phyloP scores from a whole-genome alignment of 768 basidiomycete genomes.

The Calocera cornea region DNA sequence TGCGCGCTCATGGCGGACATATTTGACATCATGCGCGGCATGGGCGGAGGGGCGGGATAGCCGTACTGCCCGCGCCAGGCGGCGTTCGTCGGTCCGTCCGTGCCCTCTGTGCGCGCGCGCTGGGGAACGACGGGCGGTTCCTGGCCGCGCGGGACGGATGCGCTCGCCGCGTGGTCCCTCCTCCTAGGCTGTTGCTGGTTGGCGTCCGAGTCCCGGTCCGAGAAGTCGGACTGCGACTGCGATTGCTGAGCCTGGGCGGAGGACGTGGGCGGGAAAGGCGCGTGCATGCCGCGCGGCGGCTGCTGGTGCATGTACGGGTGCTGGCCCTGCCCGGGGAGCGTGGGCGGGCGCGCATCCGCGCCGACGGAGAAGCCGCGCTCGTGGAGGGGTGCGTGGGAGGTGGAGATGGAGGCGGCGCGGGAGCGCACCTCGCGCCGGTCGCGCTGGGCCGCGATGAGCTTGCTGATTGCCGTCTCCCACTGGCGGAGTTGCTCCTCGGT shows the following conservation, averaged over 20 bases:
- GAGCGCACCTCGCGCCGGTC: slow-evolving; percentile 34
- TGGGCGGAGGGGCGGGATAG: slow-evolving; percentile 14
- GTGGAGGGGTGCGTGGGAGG: neutral
- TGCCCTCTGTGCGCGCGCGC: slow-evolving; percentile 52
- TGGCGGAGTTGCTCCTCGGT: slow-evolving; percentile 83
- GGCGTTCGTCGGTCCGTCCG: neutral
- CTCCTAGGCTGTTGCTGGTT: neutral
- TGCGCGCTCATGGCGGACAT: slow-evolving; percentile 13
- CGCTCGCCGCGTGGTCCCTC: neutral
- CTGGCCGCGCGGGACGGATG: neutral
- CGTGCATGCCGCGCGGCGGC: neutral
- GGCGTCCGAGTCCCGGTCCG: neutral
- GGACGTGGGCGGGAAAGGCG: neutral
- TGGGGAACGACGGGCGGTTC: slow-evolving; percentile 35
- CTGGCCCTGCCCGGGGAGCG: neutral
- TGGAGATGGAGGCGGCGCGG: neutral
- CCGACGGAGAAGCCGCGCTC: slow-evolving; percentile 1
- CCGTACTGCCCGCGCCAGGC: slow-evolving; percentile 1
- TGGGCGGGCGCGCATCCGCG: neutral
- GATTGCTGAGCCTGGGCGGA: neutral
- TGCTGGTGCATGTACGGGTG: slow-evolving; percentile 1
- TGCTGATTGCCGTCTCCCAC: slow-evolving; percentile 84
- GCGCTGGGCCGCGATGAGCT: slow-evolving; percentile 54
- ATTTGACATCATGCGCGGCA: slow-evolving; percentile 23
- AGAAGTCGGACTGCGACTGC: neutral